Conservation (phyloP, 2,329 filamentous ascomycete genomes). For the Allantophomopsis cytisporea region DNA sequence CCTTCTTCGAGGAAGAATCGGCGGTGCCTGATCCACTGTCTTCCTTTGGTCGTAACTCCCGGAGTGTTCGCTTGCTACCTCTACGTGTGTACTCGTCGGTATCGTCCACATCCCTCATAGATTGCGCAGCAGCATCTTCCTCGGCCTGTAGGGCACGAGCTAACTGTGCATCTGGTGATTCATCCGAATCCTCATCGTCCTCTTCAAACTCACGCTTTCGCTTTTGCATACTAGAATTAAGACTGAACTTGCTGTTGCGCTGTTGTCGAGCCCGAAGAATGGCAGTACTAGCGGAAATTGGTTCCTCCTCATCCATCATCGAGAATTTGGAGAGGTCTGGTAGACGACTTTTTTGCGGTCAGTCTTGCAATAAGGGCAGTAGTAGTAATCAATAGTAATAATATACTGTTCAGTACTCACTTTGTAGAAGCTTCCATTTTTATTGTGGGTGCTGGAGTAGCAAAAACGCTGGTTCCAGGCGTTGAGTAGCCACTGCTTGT, state of each 20-base stretch:
- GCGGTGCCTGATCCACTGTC: not conserved
- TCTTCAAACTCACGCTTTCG: constrained; percentile 14
- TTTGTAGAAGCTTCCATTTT: constrained; percentile 13
- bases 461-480: constrained; percentile 43
- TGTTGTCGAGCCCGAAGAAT: constrained; percentile 1
- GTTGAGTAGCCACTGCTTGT: constrained; percentile 40
- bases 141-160: constrained; percentile 40
- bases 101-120: constrained; percentile 7
- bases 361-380: too few species aligned
- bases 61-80: constrained; percentile 1
- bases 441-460: constrained; percentile 33
- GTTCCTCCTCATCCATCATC: not conserved
- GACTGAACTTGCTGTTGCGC: constrained; percentile 2
- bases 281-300: not conserved
- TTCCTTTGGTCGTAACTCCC: constrained; percentile 2
- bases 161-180: constrained; percentile 29
- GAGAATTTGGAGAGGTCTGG: not conserved
- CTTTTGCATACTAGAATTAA: constrained; percentile 1
- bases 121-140: constrained; percentile 23
- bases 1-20: constrained; percentile 2
- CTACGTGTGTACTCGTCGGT: constrained; percentile 2
- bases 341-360: not conserved
- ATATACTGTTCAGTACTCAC: constrained; percentile 6
- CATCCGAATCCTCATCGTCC: constrained; percentile 19
- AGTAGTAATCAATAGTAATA: too few species aligned